Conservation (phyloP, 176 grass and related monocot species). For the Musa schizocarpa region DNA sequence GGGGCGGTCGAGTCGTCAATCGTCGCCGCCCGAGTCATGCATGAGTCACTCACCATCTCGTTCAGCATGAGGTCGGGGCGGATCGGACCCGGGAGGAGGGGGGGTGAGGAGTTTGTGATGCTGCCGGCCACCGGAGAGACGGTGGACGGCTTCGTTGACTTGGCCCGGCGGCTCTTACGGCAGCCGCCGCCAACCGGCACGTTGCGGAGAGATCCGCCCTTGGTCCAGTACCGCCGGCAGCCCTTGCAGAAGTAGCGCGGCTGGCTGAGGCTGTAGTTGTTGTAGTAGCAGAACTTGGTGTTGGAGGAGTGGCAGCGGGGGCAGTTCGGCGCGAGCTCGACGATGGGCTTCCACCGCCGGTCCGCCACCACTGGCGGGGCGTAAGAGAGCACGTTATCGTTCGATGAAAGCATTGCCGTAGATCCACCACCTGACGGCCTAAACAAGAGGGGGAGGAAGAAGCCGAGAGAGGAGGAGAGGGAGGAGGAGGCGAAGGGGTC, state of each 20-base stretch:
- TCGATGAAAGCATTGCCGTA: no score
- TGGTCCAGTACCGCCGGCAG: slow-evolving; percentile 24
- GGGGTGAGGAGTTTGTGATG: not conserved
- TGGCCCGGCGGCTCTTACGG: slow-evolving; percentile 9
- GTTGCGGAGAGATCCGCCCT: slow-evolving; percentile 20
- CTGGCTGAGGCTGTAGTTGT: slow-evolving; percentile 26
- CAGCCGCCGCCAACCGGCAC: slow-evolving; percentile 20
- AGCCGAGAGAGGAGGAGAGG: no score
- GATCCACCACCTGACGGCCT: no score
- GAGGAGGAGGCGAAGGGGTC: no score
- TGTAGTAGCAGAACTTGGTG: slow-evolving; percentile 26
- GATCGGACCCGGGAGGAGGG: not conserved
- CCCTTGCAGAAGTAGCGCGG: slow-evolving; percentile 20
- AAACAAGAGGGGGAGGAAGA: not conserved
- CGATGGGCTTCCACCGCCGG: not conserved
- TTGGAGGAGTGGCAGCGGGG: slow-evolving; percentile 21
- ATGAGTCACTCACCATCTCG: not conserved
- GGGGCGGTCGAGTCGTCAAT: no score
- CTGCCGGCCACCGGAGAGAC: not conserved
- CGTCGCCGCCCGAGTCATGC: no score
- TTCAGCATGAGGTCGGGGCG: not conserved
- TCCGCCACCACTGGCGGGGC: not conserved
- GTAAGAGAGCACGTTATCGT: not conserved
- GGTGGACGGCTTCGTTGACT: not conserved
- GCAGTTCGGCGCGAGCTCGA: not conserved